Base-by-base conservation (phyloP, 495 filamentous ascomycete genomes). In the Venustampulla echinocandica region DNA sequence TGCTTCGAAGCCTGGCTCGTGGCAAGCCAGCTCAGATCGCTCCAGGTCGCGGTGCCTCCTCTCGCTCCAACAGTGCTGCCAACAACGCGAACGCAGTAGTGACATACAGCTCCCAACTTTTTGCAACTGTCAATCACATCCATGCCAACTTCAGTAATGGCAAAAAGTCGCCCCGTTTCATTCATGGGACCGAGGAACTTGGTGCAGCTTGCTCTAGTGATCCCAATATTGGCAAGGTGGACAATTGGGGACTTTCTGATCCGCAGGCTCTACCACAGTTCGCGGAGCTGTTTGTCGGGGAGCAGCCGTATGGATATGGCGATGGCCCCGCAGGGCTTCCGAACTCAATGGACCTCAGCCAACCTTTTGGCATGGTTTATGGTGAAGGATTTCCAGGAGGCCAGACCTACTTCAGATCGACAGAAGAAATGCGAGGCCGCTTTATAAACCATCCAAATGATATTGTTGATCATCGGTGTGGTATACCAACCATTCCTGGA, bases 281-380 rank as follows among this genome's bases (percentile, higher is more conserved):
- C 51, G 69, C 80, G 3, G 85, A 94, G 44, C 64, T 78, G 28
- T 81, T 82, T 54, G 80, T 85, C 13, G 79, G 84, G 11, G 76
- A 87, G 44, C 65, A 76, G n/a, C 78, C 77, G 27, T 93, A 82
- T 59, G 89, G 90, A 11, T 63, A 87, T 23, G 87, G 86, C 10
- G 66, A 87, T 11, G 87, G 87, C 4, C 69, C 87, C 13, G 77
- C 85, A 24, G 82, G 82, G 11, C 65, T 82, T 28, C 85, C 87
- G 2, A 96, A 94, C 58, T 73, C 81, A 15, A 87, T 95, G 83
- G 87, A 92, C 61, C 74, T 93, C 32, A 93, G 87, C 59, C 85
- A 90, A 42, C 74, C 76, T 5, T 87, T 82, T 61, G 90, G 90
- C 21, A 79, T 90, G 69, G 64, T 90, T 14, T 85, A 85, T 43